Percentiles rank a stretch among this genome's conserved stretches.
Conservation (phyloP, 1,284 basidiomycete species). For the Mrakiaceae sp. region DNA sequence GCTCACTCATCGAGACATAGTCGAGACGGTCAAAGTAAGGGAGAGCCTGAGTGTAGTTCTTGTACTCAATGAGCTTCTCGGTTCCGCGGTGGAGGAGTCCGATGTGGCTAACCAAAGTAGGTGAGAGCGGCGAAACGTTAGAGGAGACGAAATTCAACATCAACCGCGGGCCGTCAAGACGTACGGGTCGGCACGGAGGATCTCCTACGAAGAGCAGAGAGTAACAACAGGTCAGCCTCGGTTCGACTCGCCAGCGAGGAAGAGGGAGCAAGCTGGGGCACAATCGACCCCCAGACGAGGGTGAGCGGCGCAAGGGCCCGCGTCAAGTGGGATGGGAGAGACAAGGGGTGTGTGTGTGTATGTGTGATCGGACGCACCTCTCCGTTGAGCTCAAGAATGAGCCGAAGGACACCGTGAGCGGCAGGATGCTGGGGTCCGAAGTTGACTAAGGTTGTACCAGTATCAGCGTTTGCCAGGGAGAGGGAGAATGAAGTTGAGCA, state of each 20-base stretch:
- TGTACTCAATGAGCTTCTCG: conserved; percentile 98
- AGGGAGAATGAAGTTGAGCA: conserved; percentile 18
- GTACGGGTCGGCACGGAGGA: conserved; percentile 76
- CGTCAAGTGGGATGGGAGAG: no score
- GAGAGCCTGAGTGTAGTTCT: conserved; percentile 95
- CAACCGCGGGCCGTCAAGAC: conserved; percentile 26
- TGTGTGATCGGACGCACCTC: conserved; percentile 41
- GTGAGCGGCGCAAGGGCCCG: no score
- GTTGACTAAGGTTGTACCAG: conserved; percentile 50
- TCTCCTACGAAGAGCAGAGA: conserved; percentile 41
- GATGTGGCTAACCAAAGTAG: conserved; percentile 54
- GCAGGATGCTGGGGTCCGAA: conserved; percentile 97
- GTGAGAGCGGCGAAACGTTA: not conserved
- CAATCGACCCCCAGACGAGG: no score
- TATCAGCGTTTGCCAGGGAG: conserved; percentile 10
- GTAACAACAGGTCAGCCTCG: no score
- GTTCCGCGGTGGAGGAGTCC: conserved; percentile 95
- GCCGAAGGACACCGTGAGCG: conserved; percentile 92
- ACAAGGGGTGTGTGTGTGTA: no score
- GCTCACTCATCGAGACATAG: conserved; percentile 95
- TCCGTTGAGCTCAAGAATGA: conserved; percentile 96
- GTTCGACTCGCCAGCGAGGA: no score
- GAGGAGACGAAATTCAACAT: not conserved
- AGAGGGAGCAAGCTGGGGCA: no score
- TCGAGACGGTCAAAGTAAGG: conserved; percentile 99